Evolutionary conservation across 1,139 yeast genomes (phyloP), one percentile per base, ranked within the genome.

Genomic region (Lodderomyces beijingensis): DNA sequence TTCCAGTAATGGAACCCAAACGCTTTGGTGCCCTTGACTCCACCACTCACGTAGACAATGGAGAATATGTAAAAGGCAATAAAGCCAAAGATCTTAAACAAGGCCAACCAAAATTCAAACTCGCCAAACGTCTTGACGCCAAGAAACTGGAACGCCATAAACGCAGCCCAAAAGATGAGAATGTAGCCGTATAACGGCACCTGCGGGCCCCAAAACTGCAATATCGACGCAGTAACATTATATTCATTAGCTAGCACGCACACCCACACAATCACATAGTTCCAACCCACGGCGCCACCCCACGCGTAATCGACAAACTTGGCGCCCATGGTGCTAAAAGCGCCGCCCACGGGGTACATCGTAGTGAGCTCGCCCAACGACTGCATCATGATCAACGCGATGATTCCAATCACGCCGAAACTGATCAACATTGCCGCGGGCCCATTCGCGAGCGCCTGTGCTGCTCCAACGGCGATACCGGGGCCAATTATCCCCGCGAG

Each of bases 61-160:
- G 80, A 62, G 41, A 77, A 77, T 25, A 79, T 56, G 52, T 78
- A 77, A 46, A 71, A 76, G 2, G 81, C 82, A 4, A 70, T 51
- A 21, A 79, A 57, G 2, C 79, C 79, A 4, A 69, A 45, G 11
- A 79, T 60, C 51, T 79, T 79, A 46, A 72, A 50, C 34, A 75
- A 50, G 0, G 84, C 83, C 19, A 78, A 57, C 78, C 81, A 74
- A 49, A 68, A 79, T 52, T 79, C 86, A 11, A 76, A 70, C 48
- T 78, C 85, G 25, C 94, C 95, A 47, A 75, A 79, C 1, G 70
- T 70, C 4, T 61, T 57, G 2, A 77, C 80, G 1, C 82, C 82
- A 28, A 76, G 51, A 36, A 76, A 64, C 46, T 75, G 80, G 48
- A 77, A 72, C 4, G 58, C 69, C 39, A 71, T 49, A 44, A 78